A percentile compares a stretch with the other conserved stretches of the same genome.
Conservation (phyloP, 805 yeast genomes). For the Nakazawaea sp. region DNA sequence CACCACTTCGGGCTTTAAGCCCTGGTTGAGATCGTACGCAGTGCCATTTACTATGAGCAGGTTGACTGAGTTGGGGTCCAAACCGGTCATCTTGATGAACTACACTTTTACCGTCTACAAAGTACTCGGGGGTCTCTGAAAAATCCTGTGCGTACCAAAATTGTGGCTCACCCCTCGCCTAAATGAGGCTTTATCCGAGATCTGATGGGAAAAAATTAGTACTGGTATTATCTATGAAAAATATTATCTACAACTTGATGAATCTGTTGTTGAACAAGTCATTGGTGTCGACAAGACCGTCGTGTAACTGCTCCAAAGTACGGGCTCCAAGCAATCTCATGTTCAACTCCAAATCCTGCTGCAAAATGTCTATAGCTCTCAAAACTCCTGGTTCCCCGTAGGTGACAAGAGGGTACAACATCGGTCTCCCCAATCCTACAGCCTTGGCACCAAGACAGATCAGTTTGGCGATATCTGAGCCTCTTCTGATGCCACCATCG, state of each 20-base stretch:
- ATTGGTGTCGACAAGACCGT: constrained; percentile 9
- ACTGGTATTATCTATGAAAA: no score
- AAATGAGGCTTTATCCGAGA: no score
- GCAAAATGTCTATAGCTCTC: constrained; percentile 43
- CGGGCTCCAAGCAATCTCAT: constrained; percentile 57
- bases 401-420: constrained; percentile 5
- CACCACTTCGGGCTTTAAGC: not conserved
- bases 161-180: no score
- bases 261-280: constrained; percentile 13
- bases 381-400: constrained; percentile 34
- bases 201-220: no score
- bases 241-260: constrained; percentile 2
- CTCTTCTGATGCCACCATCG: constrained; percentile 31
- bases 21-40: not conserved
- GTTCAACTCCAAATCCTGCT: constrained; percentile 56
- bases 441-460: constrained; percentile 30
- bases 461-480: constrained; percentile 27
- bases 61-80: not conserved
- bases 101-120: no score
- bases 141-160: no score
- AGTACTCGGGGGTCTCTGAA: no score
- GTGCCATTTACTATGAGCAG: not conserved
- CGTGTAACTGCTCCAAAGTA: not conserved
- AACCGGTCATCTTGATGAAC: not conserved
- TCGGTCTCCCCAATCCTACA: constrained; percentile 27